Evolutionary conservation across 371 early-diverging fungal species (phyloP).

Genomic region (Mortierella sp.): DNA sequence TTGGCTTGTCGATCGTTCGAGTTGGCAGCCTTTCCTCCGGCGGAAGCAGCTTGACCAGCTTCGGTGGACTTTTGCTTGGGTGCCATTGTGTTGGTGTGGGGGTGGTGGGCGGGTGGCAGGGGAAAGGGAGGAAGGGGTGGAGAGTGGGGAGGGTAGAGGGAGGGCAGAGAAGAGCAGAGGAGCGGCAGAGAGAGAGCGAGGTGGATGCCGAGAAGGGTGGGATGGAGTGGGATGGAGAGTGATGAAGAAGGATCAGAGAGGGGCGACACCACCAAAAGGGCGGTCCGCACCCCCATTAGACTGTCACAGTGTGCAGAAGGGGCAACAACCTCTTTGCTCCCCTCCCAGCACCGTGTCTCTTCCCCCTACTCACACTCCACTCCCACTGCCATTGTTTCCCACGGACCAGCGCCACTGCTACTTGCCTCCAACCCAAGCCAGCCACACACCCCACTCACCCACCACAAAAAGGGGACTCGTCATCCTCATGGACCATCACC

Average conservation of each 20-base stretch:
- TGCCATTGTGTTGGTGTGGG: slow-evolving; percentile 25
- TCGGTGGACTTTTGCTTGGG: slow-evolving; percentile 44
- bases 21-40: slow-evolving; percentile 9
- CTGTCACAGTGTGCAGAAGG: no score
- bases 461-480: no score
- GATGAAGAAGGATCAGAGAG: neutral
- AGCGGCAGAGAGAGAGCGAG: neutral
- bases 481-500: slow-evolving; percentile 14
- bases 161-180: neutral
- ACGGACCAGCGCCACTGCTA: no score
- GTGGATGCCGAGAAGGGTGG: neutral
- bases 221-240: neutral
- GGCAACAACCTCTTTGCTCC: no score
- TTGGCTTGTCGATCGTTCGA: slow-evolving; percentile 22
- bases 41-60: slow-evolving; percentile 2
- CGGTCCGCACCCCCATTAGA: no score
- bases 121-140: neutral
- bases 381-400: no score
- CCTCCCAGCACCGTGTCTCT: no score
- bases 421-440: no score
- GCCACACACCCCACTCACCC: no score
- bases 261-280: no score
- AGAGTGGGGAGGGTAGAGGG: neutral
- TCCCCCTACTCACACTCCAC: no score
- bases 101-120: neutral